Evolutionary conservation across 139 green algal species (phyloP).

Genomic region (Tetradesmus lagerheimii): DNA sequence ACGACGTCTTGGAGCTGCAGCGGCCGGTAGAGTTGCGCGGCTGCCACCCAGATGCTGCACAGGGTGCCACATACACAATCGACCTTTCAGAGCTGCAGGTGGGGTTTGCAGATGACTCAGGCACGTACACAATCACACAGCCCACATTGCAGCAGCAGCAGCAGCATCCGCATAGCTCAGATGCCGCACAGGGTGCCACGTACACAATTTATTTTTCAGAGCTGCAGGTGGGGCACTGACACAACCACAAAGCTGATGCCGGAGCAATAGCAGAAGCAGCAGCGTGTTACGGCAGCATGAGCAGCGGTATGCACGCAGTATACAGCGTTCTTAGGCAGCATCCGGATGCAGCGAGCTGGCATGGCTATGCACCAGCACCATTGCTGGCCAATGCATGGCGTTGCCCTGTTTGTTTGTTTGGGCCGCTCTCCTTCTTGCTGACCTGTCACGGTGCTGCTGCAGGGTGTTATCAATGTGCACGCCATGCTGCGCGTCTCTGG

Average conservation of each 20-base stretch:
- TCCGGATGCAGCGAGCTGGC: not conserved
- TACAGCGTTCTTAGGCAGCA: too few relatives aligned
- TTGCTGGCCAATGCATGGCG: too few relatives aligned
- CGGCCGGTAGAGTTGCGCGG: not conserved
- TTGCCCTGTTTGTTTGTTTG: not conserved
- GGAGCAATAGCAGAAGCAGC: not conserved
- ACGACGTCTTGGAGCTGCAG: not conserved
- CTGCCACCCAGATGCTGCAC: constrained; percentile 4
- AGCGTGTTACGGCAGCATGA: not conserved
- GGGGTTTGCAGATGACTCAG: not conserved
- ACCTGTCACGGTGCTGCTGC: not conserved
- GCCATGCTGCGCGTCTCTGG: constrained; percentile 30
- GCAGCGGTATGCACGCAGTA: too few relatives aligned
- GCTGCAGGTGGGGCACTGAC: not conserved
- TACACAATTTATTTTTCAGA: not conserved
- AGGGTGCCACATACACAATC: not conserved
- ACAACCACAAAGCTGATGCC: too few relatives aligned
- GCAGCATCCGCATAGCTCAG: not conserved
- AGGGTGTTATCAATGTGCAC: not conserved
- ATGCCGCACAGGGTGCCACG: too few relatives aligned
- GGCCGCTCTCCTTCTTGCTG: not conserved
- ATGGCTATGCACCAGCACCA: too few relatives aligned
- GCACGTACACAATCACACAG: not conserved
- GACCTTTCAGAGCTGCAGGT: constrained; percentile 29
- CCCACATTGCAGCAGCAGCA: not conserved